Percentiles rank a stretch among this genome's conserved stretches.
Evolutionary conservation across 2,329 filamentous ascomycete genomes (phyloP).

Genomic region (Trichophyton equinum): DNA sequence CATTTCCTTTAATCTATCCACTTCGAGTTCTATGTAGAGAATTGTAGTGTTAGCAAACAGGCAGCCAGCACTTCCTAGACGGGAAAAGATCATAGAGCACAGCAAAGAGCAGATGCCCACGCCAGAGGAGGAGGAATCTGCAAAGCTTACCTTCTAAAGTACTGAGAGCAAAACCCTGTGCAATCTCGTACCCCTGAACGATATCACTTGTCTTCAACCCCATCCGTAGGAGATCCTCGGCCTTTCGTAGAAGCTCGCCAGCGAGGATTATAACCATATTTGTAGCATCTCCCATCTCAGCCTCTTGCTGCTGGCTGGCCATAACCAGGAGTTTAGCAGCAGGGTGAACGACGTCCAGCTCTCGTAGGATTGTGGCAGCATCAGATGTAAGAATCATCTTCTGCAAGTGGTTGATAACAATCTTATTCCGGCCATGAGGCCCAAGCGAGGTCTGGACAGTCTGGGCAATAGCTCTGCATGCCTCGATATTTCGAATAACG

Average conservation of each 20-base stretch:
- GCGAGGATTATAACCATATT: constrained; percentile 95
- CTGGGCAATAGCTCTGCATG: constrained; percentile 86
- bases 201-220: constrained; percentile 98
- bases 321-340: constrained; percentile 96
- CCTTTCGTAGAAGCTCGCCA: constrained; percentile 90
- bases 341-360: constrained; percentile 96
- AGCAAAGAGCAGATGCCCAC: not conserved
- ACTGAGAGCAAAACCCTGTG: constrained; percentile 75
- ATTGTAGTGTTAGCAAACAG: constrained; percentile 2
- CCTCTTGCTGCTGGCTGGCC: constrained; percentile 97
- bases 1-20: constrained; percentile 82
- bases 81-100: not conserved
- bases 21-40: constrained; percentile 53
- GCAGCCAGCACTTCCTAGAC: constrained; percentile 8
- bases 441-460: constrained; percentile 96
- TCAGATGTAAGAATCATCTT: constrained; percentile 99
- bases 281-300: constrained; percentile 97
- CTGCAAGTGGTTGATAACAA: constrained; percentile 98
- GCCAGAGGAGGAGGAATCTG: not conserved
- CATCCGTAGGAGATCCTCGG: constrained; percentile 91
- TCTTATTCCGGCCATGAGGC: constrained; percentile 96
- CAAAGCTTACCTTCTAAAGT: constrained; percentile 53
- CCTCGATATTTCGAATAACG: constrained; percentile 95
- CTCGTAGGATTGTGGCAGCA: constrained; percentile 89
- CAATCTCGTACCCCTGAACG: constrained; percentile 88